These are phyloP conservation scores for Brasenia schreberi DNA, from an alignment of 164 flowering plant genomes.

Conservation along the genomic window DNA sequence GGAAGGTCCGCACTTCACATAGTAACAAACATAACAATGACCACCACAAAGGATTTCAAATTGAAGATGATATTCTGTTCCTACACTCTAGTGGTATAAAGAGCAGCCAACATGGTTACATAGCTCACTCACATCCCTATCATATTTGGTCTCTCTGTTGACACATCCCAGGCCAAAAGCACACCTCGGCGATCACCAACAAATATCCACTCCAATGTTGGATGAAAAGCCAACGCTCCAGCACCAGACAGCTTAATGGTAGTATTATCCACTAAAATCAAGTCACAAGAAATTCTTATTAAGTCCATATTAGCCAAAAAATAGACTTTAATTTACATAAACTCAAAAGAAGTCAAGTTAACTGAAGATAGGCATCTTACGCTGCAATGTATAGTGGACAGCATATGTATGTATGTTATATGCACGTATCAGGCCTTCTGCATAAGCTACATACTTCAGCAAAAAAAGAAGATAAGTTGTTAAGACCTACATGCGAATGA, in stretches of 20 bases:
- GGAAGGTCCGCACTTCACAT: no score
- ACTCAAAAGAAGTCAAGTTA: no score
- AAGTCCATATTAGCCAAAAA: background rate
- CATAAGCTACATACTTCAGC: conserved; percentile 92
- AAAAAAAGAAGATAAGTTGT: background rate
- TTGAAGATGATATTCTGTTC: no score
- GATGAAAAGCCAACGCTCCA: conserved; percentile 93
- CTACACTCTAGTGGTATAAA: background rate
- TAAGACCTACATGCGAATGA: background rate
- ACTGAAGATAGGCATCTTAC: conserved; percentile 32
- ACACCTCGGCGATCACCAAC: conserved; percentile 97
- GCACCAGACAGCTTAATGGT: conserved; percentile 88
- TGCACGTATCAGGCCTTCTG: conserved; percentile 92
- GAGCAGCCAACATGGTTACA: background rate
- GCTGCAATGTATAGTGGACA: conserved; percentile 85
- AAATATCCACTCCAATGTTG: conserved; percentile 94
- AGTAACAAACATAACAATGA: background rate
- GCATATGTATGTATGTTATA: conserved; percentile 94
- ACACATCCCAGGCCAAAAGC: conserved; percentile 97
- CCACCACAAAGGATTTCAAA: background rate
- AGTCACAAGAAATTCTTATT: background rate
- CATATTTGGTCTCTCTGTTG: conserved; percentile 92
- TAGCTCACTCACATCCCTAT: conserved; percentile 77
- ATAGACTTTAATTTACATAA: background rate
- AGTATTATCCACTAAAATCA: conserved; percentile 58